Evolutionary conservation across 352 stramenopile genomes (phyloP), one percentile per base, ranked within the genome.

Genomic region (Phytopythium mirpurense): DNA sequence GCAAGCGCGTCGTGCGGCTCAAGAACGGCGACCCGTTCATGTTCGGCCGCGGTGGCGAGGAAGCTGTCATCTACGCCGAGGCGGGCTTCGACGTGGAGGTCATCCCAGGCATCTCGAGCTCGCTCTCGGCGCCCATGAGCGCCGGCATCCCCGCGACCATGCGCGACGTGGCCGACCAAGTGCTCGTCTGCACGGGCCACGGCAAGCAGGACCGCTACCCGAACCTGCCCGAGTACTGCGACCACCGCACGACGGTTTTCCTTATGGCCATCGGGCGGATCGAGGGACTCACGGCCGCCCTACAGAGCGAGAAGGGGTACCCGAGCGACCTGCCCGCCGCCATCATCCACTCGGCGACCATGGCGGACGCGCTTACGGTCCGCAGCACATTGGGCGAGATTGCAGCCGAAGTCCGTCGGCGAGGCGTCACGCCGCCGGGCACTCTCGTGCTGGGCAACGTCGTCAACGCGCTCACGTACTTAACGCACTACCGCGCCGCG

Each of bases 21-120:
- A 98, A 99, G 76, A 98, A 98, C 73, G 95, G 96, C 45, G 96
- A 99, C 63, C 96, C 96, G 38, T 98, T 98, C 77, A 88, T 99
- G 47, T 99, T 98, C 68, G 95, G 95, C 24, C 68, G 96, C 51
- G 96, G 95, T 6, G 95, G 91, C 19, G 96, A 99, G 73, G 96
- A 99, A 71, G 83, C 78, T 2, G 70, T 87, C 40, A 77, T 93
- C 60, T 90, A 90, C 64, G 82, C 77, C 8, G 62, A 83, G 19
- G 72, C 70, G 5, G 80, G 81, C 36, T 94, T 88, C 52, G 86
- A 96, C 29, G 72, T 89, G 1, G 79, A 89, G 27, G 79, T 97
- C 36, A 74, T 97, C 24, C 82, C 96, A 21, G 96, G 96, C 51
- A 96, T 99, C 62, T 98, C 91, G n/a, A 95, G 92, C 45, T 92